Percentiles rank a stretch among this genome's conserved stretches.
phyloP scores from a whole-genome alignment of 805 yeast genomes.

The Candida vartiovaarae region DNA sequence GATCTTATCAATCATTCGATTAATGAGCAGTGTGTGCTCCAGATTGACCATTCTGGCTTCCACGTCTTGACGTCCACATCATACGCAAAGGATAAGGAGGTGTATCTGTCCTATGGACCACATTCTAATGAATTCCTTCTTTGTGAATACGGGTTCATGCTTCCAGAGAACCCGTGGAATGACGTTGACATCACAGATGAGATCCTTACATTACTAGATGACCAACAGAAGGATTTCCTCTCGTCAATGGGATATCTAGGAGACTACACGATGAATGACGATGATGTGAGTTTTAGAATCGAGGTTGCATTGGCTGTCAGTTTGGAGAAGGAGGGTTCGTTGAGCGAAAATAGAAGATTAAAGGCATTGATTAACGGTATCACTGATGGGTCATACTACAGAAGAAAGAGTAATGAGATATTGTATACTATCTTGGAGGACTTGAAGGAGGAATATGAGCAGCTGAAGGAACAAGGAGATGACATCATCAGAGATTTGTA shows the following conservation, averaged over 20 bases:
- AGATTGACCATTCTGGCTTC: constrained; percentile 43
- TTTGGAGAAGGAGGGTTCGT: constrained; percentile 27
- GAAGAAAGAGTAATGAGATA: constrained; percentile 25
- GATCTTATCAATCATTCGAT: constrained; percentile 77
- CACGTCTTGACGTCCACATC: constrained; percentile 34
- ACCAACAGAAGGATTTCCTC: constrained; percentile 39
- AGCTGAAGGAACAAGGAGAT: constrained; percentile 12
- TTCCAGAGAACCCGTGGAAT: constrained; percentile 58
- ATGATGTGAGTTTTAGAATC: constrained; percentile 61
- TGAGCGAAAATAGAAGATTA: constrained; percentile 15
- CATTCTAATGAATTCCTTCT: constrained; percentile 78
- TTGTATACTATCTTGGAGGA: constrained; percentile 29
- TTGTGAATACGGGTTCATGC: constrained; percentile 81
- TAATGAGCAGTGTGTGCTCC: constrained; percentile 43
- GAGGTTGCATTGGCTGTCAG: constrained; percentile 65
- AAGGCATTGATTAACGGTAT: constrained; percentile 31
- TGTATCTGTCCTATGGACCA: constrained; percentile 77
- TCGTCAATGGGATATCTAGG: constrained; percentile 53
- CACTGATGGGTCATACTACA: constrained; percentile 38
- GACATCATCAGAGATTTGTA: constrained; percentile 8
- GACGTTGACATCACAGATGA: constrained; percentile 53
- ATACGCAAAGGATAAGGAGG: constrained; percentile 41
- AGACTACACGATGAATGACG: constrained; percentile 57
- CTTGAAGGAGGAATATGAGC: constrained; percentile 21
- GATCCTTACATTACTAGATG: constrained; percentile 31